Base-by-base conservation (phyloP, 768 basidiomycete species). In the Mycena metata region DNA sequence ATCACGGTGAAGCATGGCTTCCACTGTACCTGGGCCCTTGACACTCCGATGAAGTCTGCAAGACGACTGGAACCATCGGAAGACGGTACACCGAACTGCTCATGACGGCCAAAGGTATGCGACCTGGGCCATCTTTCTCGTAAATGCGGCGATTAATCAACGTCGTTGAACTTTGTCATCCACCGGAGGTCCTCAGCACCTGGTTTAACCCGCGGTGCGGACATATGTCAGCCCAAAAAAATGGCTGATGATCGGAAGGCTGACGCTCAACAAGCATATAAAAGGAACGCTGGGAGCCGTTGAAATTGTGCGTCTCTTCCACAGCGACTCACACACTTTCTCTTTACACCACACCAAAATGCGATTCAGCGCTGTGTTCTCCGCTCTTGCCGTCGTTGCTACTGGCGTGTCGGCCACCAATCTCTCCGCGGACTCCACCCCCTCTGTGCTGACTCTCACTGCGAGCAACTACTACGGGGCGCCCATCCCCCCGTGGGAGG, bases 311-410 rank as follows among this genome's bases (percentile, higher is more conserved):
- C 42, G 54, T 36, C 43, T 55, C 59, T 57, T n/a, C 24, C 41
- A 19, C 52, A 59, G 50, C 36, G 36, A 61, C 69, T 33, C 60
- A 63, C 47, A 45, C 47, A 8, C 41, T 42, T 46, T 39, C 43
- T 62, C 42, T 33, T 45, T 59, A n/a, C n/a, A 47, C 17, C 23
- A 39, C 13, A 24, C 36, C 47, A 70, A 66, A 55, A 70, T 70
- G 69, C 69, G 64, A 46, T 70, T 70, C 69, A 69, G 30, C 60
- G 58, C 69, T 54, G 21, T 66, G 5, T 54, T 70, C 39, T 23
- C 69, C 35, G 59, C 60, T 19, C 19, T 60, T 15, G 57, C 64
- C 55, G 59, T 65, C 57, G 47, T 62, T 24, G 61, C 45, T 41
- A 49, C 41, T 49, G 66, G 61, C 55, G 64, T 46, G 35, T 59